These are phyloP conservation scores for Panicum virgatum DNA, from an alignment of 202 grass and related monocot genomes.

Conservation along the genomic window DNA sequence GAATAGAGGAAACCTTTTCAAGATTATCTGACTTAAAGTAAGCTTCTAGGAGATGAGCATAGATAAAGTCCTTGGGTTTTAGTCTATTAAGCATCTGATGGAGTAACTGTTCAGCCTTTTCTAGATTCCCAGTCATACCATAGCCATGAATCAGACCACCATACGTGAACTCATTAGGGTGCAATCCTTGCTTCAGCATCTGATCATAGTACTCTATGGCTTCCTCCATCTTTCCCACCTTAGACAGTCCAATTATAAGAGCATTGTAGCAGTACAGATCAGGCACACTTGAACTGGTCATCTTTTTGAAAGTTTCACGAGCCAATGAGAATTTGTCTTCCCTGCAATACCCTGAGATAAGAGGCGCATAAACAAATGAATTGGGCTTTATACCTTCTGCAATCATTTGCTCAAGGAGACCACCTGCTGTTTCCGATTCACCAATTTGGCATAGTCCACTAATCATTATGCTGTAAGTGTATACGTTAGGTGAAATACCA, in stretches of 20 bases:
- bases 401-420: constrained; percentile 70
- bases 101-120: constrained; percentile 63
- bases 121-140: constrained; percentile 53
- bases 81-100: constrained; percentile 54
- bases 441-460: constrained; percentile 66
- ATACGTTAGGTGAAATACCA: constrained; percentile 51
- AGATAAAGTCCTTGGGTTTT: constrained; percentile 63
- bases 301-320: constrained; percentile 56
- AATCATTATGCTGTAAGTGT: constrained; percentile 60
- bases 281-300: constrained; percentile 54
- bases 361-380: constrained; percentile 64
- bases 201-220: constrained; percentile 51
- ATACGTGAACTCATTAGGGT: constrained; percentile 68
- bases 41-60: constrained; percentile 56
- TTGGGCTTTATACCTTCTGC: constrained; percentile 53
- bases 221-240: constrained; percentile 63
- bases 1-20: constrained; percentile 49
- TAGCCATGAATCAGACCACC: constrained; percentile 60
- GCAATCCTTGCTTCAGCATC: constrained; percentile 61
- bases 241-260: constrained; percentile 69
- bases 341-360: constrained; percentile 66
- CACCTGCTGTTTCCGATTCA: constrained; percentile 42
- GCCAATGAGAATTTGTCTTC: constrained; percentile 61
- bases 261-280: constrained; percentile 79
- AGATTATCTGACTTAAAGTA: constrained; percentile 54